phyloP scores from a whole-genome alignment of 176 grass and related monocot genomes.

The Hordeum marinum region DNA sequence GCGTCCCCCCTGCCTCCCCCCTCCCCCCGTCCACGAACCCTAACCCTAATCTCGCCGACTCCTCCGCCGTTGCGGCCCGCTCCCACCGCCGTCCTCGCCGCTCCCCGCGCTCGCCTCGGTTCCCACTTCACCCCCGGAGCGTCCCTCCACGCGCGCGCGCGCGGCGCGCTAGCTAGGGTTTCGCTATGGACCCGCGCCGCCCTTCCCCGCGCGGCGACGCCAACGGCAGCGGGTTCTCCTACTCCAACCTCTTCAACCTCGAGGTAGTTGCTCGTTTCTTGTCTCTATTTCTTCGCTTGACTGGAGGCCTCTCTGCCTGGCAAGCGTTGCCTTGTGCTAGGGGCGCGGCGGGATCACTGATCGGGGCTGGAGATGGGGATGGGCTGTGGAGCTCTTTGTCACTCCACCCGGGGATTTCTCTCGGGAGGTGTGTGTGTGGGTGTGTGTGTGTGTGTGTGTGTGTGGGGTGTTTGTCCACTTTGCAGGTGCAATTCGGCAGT shows the following conservation, averaged over 20 bases:
- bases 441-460: too few species aligned
- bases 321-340: background rate
- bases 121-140: background rate
- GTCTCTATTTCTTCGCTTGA: background rate
- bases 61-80: background rate
- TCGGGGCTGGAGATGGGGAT: background rate
- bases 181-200: conserved; percentile 75
- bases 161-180: conserved; percentile 33
- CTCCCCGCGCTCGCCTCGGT: background rate
- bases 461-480: background rate
- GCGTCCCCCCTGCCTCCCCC: background rate
- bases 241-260: conserved; percentile 86
- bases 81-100: background rate
- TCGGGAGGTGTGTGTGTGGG: background rate
- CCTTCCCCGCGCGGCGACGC: conserved; percentile 48
- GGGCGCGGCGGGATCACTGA: background rate
- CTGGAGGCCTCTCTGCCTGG: background rate
- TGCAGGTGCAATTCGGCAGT: background rate
- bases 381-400: background rate
- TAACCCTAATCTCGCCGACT: conserved; percentile 51
- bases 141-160: background rate
- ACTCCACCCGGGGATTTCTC: conserved; percentile 11
- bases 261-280: conserved; percentile 40
- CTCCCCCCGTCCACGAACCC: conserved; percentile 32
- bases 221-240: conserved; percentile 59